Conservation (phyloP, 805 yeast species). For the Saccharomycopsis sp. region DNA sequence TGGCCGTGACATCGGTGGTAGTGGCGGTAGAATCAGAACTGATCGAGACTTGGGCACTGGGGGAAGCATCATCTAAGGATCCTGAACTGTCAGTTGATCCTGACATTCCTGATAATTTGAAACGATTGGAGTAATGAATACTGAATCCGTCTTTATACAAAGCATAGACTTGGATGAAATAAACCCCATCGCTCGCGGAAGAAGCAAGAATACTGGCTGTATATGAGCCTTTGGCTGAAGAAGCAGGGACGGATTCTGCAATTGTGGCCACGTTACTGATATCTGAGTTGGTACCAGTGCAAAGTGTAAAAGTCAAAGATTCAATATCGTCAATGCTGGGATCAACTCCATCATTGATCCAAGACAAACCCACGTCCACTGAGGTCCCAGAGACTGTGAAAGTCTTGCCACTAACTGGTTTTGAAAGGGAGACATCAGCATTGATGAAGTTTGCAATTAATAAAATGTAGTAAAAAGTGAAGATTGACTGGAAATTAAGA, state of each 20-base stretch:
- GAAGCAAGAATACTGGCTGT: conserved; percentile 33
- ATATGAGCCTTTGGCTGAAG: conserved; percentile 24
- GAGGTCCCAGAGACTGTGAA: conserved; percentile 22
- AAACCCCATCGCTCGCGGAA: conserved; percentile 53
- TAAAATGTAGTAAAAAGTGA: too few species aligned
- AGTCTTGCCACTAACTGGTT: conserved; percentile 20
- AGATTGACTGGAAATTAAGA: too few species aligned
- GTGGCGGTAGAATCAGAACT: conserved; percentile 24
- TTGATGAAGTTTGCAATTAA: neutral
- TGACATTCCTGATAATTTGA: conserved; percentile 58
- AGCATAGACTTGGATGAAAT: conserved; percentile 61
- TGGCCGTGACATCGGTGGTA: conserved; percentile 31
- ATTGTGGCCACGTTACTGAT: conserved; percentile 32
- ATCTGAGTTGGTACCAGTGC: conserved; percentile 53
- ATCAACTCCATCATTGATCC: conserved; percentile 44
- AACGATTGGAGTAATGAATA: conserved; percentile 59
- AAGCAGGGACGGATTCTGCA: conserved; percentile 23
- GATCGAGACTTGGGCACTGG: conserved; percentile 28
- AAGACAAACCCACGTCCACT: conserved; percentile 28
- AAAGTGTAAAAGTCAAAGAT: conserved; percentile 42
- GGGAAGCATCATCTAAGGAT: conserved; percentile 30
- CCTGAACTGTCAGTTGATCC: conserved; percentile 51
- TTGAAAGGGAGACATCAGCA: conserved; percentile 24
- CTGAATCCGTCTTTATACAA: conserved; percentile 34
- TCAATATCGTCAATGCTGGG: conserved; percentile 37